These are phyloP conservation scores for Phialocephala subalpina DNA, from an alignment of 2,329 filamentous ascomycete genomes.

Conservation along the genomic window DNA sequence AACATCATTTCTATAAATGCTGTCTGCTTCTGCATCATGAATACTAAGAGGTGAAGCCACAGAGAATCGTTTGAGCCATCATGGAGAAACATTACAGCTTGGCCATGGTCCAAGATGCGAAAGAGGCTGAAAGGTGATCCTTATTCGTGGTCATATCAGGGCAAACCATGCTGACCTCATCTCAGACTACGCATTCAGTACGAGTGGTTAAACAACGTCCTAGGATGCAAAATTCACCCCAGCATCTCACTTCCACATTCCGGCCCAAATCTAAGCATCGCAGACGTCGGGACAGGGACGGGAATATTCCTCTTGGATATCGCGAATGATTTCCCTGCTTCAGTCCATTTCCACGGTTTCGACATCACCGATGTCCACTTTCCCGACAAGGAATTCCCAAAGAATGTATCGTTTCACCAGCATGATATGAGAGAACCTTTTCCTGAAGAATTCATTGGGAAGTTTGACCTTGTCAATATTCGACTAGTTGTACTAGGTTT, in stretches of 20 bases:
- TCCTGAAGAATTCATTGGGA: background rate
- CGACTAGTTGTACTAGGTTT: background rate
- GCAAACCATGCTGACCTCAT: background rate
- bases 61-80: too few relatives aligned
- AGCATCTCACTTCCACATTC: background rate
- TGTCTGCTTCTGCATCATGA: too few relatives aligned
- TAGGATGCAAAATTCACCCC: slow-evolving; percentile 9
- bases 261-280: slow-evolving; percentile 1
- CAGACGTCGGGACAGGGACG: background rate
- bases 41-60: too few relatives aligned
- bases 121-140: background rate
- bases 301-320: slow-evolving; percentile 4
- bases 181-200: slow-evolving; percentile 1
- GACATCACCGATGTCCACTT: slow-evolving; percentile 1
- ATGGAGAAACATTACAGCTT: background rate
- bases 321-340: background rate
- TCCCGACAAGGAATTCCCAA: background rate
- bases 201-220: background rate
- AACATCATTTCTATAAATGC: too few relatives aligned
- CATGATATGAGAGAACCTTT: slow-evolving; percentile 5
- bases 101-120: background rate
- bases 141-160: background rate
- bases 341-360: slow-evolving; percentile 9
- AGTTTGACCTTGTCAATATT: slow-evolving; percentile 3
- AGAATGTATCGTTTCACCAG: background rate